A percentile compares a stretch with the other conserved stretches of the same genome.
phyloP scores from a whole-genome alignment of 192 early-diverging fungal genomes.

The Rhizophagus clarus region DNA sequence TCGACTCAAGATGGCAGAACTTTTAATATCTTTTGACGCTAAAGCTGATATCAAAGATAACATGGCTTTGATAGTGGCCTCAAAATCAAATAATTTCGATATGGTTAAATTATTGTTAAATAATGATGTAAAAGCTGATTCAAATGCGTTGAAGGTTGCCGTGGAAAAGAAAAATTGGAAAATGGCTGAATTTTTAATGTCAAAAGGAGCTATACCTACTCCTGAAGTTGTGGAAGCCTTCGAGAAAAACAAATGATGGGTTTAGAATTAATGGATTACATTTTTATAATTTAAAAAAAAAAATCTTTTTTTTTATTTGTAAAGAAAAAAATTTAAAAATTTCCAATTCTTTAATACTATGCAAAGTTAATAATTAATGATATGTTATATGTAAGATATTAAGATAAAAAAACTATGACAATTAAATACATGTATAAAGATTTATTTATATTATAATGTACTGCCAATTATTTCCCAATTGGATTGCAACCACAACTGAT shows the following conservation, averaged over 20 bases:
- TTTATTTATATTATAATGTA: background rate
- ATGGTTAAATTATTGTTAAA: constrained; percentile 44
- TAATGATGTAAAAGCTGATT: constrained; percentile 36
- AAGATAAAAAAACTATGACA: no score
- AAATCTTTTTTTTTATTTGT: background rate
- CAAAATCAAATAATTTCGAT: constrained; percentile 31
- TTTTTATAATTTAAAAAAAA: background rate
- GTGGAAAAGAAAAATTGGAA: constrained; percentile 39
- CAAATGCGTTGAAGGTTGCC: constrained; percentile 35
- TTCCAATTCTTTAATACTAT: no score
- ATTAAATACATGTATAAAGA: background rate
- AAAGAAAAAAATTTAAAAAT: background rate
- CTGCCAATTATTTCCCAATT: background rate
- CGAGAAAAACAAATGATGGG: background rate
- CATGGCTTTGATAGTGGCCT: constrained; percentile 38
- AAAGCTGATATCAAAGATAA: constrained; percentile 36
- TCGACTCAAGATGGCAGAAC: constrained; percentile 32
- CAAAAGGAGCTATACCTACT: constrained; percentile 39
- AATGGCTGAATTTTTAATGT: constrained; percentile 40
- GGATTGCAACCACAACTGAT: constrained; percentile 40
- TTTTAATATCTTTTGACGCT: constrained; percentile 37
- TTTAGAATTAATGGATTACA: background rate
- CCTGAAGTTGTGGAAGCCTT: background rate
- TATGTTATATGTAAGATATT: no score
- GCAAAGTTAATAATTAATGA: no score